Base-by-base conservation (phyloP, 1,284 basidiomycete genomes). In the Rugosomyces carneus region DNA sequence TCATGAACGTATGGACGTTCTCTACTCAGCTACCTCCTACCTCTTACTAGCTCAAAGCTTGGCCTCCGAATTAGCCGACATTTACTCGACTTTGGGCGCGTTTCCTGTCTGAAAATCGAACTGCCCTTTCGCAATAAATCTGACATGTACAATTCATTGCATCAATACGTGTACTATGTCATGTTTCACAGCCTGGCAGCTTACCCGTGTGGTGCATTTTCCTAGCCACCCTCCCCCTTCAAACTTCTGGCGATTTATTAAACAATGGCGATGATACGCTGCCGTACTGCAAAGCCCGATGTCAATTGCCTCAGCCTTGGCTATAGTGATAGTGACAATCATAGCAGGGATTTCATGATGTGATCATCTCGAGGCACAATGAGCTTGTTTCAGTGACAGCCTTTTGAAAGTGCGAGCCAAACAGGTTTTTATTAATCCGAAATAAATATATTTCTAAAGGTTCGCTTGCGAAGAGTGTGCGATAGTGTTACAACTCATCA, bases 401-500 rank as follows among this genome's bases (percentile, higher is more conserved):
- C n/a, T n/a, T n/a, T n/a, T n/a, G n/a, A n/a, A n/a, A n/a, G n/a
- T n/a, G n/a, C n/a, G n/a, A n/a, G n/a, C n/a, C n/a, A n/a, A n/a
- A n/a, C n/a, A n/a, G n/a, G n/a, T n/a, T n/a, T n/a, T n/a, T n/a
- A n/a, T n/a, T n/a, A n/a, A 40, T 26, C 20, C 37, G 18, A n/a
- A 40, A 41, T 42, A 47, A 46, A 41, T 32, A 42, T 47, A 42
- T 36, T n/a, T 42, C n/a, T n/a, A n/a, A n/a, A n/a, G 23, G 36
- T 16, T 37, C 24, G 29, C 32, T 23, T 20, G 36, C 35, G 15
- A 36, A 27, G 26, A 34, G 29, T 24, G 21, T 15, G 21, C 9
- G 27, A 39, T 20, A 45, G 52, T 42, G 58, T 66, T 71, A 81
- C 63, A 81, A 65, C 63, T 81, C 79, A 55, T 79, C 78, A 52